Conservation (phyloP, 2,329 filamentous ascomycete species). For the Pyricularia pennisetigena region DNA sequence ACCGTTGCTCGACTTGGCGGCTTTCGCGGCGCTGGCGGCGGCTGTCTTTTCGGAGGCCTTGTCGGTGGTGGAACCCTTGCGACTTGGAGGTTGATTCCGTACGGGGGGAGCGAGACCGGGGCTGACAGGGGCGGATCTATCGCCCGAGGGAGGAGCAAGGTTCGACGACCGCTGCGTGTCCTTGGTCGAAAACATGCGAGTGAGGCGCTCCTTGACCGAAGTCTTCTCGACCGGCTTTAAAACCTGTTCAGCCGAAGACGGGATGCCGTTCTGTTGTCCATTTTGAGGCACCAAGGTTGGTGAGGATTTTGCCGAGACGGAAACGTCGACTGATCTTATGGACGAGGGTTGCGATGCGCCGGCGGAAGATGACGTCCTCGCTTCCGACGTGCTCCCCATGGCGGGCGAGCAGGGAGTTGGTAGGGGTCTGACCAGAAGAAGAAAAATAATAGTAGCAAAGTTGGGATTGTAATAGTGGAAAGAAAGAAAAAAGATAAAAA, state of each 20-base stretch:
- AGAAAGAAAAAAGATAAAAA: not conserved
- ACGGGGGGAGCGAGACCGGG: slow-evolving; percentile 13
- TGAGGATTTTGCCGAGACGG: slow-evolving; percentile 24
- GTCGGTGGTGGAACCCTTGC: slow-evolving; percentile 34
- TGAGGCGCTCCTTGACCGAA: slow-evolving; percentile 54
- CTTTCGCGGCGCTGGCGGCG: slow-evolving; percentile 22
- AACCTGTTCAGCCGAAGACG: slow-evolving; percentile 16
- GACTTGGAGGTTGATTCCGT: slow-evolving; percentile 20
- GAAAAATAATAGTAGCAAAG: slow-evolving; percentile 1
- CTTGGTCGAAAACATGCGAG: slow-evolving; percentile 55
- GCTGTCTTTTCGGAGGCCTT: slow-evolving; percentile 22
- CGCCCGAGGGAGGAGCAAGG: slow-evolving; percentile 10
- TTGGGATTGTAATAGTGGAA: not conserved
- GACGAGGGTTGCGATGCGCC: slow-evolving; percentile 39
- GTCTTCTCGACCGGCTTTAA: slow-evolving; percentile 39
- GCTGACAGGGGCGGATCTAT: slow-evolving; percentile 20
- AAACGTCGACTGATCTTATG: slow-evolving; percentile 33
- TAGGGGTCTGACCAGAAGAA: not conserved
- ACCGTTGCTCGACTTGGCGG: slow-evolving; percentile 22
- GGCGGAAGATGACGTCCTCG: slow-evolving; percentile 26
- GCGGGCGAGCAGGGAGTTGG: not conserved
- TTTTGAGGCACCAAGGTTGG: slow-evolving; percentile 30
- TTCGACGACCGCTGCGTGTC: slow-evolving; percentile 23
- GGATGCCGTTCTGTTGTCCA: slow-evolving; percentile 12
- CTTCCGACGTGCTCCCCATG: slow-evolving; percentile 21